A percentile compares a stretch with the other conserved stretches of the same genome.
phyloP scores from a whole-genome alignment of 495 filamentous ascomycete genomes.

The Mytilinidion resinicola region DNA sequence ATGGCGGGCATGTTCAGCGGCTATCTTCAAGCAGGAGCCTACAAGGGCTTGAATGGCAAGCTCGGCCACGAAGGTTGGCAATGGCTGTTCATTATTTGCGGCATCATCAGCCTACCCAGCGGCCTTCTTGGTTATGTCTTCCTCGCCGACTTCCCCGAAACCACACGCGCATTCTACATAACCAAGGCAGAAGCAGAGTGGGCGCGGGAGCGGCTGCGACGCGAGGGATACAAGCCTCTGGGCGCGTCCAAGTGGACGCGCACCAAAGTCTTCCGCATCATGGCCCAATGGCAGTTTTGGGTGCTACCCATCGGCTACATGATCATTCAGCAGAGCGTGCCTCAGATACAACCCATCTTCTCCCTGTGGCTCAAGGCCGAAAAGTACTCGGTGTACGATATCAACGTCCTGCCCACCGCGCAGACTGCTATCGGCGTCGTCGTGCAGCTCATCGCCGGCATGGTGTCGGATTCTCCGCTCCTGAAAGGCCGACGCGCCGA shows the following conservation, averaged over 20 bases:
- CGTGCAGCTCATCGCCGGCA: not conserved
- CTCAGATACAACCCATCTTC: not conserved
- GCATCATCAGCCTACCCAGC: slow-evolving; percentile 39
- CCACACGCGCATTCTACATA: slow-evolving; percentile 13
- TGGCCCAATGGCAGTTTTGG: slow-evolving; percentile 3
- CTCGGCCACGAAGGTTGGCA: slow-evolving; percentile 45
- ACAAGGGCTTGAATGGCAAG: slow-evolving; percentile 39
- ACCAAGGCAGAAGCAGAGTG: slow-evolving; percentile 3
- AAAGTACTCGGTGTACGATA: slow-evolving; percentile 1
- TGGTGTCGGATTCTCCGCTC: not conserved
- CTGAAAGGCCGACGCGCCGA: not conserved
- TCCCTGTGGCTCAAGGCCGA: not conserved
- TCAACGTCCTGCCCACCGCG: not conserved
- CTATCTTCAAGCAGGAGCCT: no score
- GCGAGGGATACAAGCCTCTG: slow-evolving; percentile 1
- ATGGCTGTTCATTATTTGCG: slow-evolving; percentile 50
- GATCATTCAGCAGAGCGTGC: not conserved
- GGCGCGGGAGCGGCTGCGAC: not conserved
- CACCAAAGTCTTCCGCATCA: slow-evolving; percentile 2
- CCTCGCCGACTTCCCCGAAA: slow-evolving; percentile 48
- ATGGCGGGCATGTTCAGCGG: no score
- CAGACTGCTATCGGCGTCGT: slow-evolving; percentile 1
- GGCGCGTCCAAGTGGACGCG: not conserved
- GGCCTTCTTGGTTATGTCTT: slow-evolving; percentile 39
- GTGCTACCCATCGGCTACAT: slow-evolving; percentile 2